phyloP scores from a whole-genome alignment of 2,329 filamentous ascomycete genomes.

The Aspergillus tubingensis region DNA sequence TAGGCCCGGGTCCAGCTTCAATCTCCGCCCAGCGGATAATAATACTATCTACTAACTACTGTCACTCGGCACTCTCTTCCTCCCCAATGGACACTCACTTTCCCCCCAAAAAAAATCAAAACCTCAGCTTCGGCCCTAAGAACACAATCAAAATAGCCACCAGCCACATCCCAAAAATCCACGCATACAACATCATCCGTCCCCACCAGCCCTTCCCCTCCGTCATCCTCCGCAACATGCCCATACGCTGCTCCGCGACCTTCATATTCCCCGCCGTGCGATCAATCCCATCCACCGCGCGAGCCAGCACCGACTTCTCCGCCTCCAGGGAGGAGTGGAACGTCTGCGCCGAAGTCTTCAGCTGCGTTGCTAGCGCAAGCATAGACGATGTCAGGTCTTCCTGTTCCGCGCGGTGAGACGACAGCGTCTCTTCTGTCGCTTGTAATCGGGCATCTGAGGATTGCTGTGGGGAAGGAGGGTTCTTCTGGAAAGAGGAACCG shows the following conservation, averaged over 20 bases:
- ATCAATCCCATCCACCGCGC: constrained; percentile 74
- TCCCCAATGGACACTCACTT: no score
- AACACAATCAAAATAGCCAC: constrained; percentile 77
- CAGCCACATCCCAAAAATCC: constrained; percentile 82
- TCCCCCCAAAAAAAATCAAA: constrained; percentile 49
- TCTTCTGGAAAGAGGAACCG: constrained; percentile 10
- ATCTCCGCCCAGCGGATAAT: no score
- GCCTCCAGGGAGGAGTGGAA: constrained; percentile 74
- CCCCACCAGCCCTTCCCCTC: constrained; percentile 89
- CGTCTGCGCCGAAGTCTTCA: constrained; percentile 72
- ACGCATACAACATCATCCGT: constrained; percentile 77
- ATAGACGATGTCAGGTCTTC: constrained; percentile 79
- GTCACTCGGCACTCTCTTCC: no score
- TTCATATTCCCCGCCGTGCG: constrained; percentile 76
- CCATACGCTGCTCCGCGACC: constrained; percentile 74
- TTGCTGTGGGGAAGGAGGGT: neutral
- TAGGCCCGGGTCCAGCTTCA: no score
- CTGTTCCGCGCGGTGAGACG: constrained; percentile 77
- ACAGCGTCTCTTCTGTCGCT: constrained; percentile 70
- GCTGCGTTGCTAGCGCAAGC: constrained; percentile 73
- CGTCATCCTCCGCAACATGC: constrained; percentile 72
- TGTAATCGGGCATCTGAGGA: constrained; percentile 22
- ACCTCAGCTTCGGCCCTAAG: constrained; percentile 82
- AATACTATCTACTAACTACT: no score
- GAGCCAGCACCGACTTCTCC: constrained; percentile 69